Evolutionary conservation across 2,329 filamentous ascomycete genomes (phyloP), one percentile per base, ranked within the genome.

Genomic region (Drechslerella stenobrocha): DNA sequence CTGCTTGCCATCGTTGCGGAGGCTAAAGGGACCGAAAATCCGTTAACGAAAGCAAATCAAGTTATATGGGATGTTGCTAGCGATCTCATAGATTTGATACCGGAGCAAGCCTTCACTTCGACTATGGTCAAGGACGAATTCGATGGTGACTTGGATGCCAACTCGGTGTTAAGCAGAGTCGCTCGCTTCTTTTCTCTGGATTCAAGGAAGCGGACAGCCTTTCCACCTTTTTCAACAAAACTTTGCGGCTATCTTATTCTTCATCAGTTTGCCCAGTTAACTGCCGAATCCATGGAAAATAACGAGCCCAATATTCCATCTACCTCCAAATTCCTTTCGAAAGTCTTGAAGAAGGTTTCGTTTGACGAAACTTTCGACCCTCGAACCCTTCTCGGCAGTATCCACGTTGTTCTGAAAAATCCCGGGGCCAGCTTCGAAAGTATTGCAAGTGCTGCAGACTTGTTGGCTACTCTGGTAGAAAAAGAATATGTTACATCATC

Each of bases 1-100:
- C 81, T 85, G 1, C 76, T 95, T n/a, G 83, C 85, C 2, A 79
- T 87, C 23, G 77, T 84, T 5, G 74, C 78, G 71, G 18, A 72
- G 70, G 46, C 69, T 75, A 75, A 63, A 71, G 75, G 5, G 71
- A 70, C 24, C 52, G 56, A 51, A 74, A 75, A 66, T 71, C 42
- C 65, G 45, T 40, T 40, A 57, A 65, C 35, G 9, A 74, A 75
- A 61, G 80, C 78, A 7, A 60, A 76, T 78, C 59, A 77, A 73
- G n/a, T 80, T 87, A 64, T 80, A 80, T 5, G 78, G 81, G 37
- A 79, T 81, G 48, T 76, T 89, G 26, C 76, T 87, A 46, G 84
- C 40, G 63, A 67, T 13, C 45, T 67, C 4, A 60, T 67, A 6
- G 63, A 86, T 6, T 77, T 88, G 32, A 78, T 88, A 11, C 87